Evolutionary conservation across 1,284 basidiomycete species (phyloP), one percentile per base, ranked within the genome.

Genomic region (Chondrostereum purpureum): DNA sequence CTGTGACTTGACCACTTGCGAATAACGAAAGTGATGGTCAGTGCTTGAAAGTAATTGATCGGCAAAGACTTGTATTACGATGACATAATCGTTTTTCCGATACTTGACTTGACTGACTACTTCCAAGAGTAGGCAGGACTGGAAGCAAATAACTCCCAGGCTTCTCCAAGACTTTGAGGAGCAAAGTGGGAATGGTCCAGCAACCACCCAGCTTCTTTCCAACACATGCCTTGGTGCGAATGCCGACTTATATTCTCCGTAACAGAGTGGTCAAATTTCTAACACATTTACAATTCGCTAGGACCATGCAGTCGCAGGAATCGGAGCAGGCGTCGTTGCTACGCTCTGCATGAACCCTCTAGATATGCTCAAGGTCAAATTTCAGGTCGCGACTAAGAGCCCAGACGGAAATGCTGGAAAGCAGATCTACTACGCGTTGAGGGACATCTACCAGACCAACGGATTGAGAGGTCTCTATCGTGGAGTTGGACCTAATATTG

Each of bases 261-360:
- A 38, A 18, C 38, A 33, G 23, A 16, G 17, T 17, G 24, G 44
- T 17, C 11, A n/a, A n/a, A n/a, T n/a, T n/a, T 46, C 31, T 17
- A 22, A 36, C 53, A 39, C 23, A 44, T 35, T 33, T 47, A 43
- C 19, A 12, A 27, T 35, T 18, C 39, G 10, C 52, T n/a, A 88
- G 79, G 94, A 98, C 65, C 93, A 98, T 81, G 94, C 95, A 16
- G 79, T 85, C 44, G 91, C 92, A 37, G 95, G 96, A 45, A 80
- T 99, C 47, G 88, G 90, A 37, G 95, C 95, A 23, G 96, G 95
- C 38, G 83, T 92, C 45, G 84, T 88, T 52, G 90, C 93, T 19
- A 94, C 94, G 40, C 73, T 98, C 31, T 93, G 91, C 65, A 96
- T 99, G 92, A 94, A 99, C 63, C 96, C 96, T 3, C 77, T 99